Evolutionary conservation across 192 early-diverging fungal species (phyloP).

Genomic region (Backusella macrospora): DNA sequence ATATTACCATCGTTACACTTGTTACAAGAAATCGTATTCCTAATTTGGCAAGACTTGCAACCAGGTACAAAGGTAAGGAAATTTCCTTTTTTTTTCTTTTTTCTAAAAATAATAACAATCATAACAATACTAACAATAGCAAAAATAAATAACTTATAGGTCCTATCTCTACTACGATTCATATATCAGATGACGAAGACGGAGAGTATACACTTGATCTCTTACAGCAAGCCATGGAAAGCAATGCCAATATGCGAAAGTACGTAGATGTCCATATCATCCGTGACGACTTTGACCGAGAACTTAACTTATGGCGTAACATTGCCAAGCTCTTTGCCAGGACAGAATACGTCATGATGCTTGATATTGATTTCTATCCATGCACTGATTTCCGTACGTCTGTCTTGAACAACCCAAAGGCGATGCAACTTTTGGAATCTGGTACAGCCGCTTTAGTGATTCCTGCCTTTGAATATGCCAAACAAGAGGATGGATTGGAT

Average conservation of each 20-base stretch:
- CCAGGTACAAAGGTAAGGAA: constrained; percentile 48
- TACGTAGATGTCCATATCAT: constrained; percentile 59
- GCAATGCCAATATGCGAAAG: constrained; percentile 46
- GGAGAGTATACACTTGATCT: constrained; percentile 47
- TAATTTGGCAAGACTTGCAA: constrained; percentile 49
- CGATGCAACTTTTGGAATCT: constrained; percentile 43
- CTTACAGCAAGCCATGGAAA: constrained; percentile 47
- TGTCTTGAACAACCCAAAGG: constrained; percentile 35
- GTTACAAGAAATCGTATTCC: constrained; percentile 54
- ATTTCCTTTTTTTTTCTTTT: not conserved
- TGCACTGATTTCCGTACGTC: constrained; percentile 51
- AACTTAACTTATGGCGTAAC: constrained; percentile 65
- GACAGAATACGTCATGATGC: constrained; percentile 58
- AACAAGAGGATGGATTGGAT: constrained; percentile 53
- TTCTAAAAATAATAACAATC: not conserved
- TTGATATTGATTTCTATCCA: constrained; percentile 63
- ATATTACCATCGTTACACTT: constrained; percentile 59
- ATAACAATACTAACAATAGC: constrained; percentile 30
- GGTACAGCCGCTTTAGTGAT: constrained; percentile 47
- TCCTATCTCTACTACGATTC: constrained; percentile 60
- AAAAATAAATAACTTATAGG: constrained; percentile 45
- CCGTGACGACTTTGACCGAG: constrained; percentile 59
- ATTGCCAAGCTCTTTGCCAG: constrained; percentile 61
- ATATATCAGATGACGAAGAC: constrained; percentile 54
- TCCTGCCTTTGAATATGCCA: constrained; percentile 56